Evolutionary conservation across 1,284 basidiomycete species (phyloP), one percentile per base, ranked within the genome.

Genomic region (Ganoderma lucidum): DNA sequence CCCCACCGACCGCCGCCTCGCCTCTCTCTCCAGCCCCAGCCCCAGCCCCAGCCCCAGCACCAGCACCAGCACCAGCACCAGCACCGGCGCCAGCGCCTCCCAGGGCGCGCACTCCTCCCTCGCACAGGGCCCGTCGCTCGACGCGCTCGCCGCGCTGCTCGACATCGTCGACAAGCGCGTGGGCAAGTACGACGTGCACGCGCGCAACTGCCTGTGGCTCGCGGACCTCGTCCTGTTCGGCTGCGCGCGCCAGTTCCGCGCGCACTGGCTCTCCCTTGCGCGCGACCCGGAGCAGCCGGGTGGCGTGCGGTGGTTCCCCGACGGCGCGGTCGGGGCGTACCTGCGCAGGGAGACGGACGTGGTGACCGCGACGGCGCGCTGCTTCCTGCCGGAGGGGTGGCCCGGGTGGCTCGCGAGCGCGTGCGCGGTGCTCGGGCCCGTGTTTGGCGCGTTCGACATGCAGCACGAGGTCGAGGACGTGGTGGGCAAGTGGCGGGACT

Each of bases 201-300:
- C 44, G 37, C 66, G 62, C 32, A 63, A 67, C 55, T 67, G 66
- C 66, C 23, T 44, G 17, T 67, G 66, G 66, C n/a, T 67, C 30
- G 48, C 32, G 42, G 56, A 67, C 48, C 56, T 67, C 39, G 39
- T 67, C 17, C n/a, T 64, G 15, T 67, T 67, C 62, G 41, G 61
- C n/a, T 42, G 48, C 41, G 62, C 56, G 28, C 62, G n/a, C 30
- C 44, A 58, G 55, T 67, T 63, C 44, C 15, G 42, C 23, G 44
- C 19, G 62, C 62, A 64, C 35, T 67, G 66, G 66, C 42, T 51
- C 15, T 23, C 23, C 23, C 23, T 23, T 23, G 30, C 62, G 55
- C 14, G 10, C 28, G 65, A 41, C 23, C 4, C n/a, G 19, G 65
- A 41, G 28, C 37, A 35, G 8, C 35, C 8, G 4, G 35, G 8